Evolutionary conservation across 139 green algal genomes (phyloP), one percentile per base, ranked within the genome.

Genomic region (Chlorella sp.): DNA sequence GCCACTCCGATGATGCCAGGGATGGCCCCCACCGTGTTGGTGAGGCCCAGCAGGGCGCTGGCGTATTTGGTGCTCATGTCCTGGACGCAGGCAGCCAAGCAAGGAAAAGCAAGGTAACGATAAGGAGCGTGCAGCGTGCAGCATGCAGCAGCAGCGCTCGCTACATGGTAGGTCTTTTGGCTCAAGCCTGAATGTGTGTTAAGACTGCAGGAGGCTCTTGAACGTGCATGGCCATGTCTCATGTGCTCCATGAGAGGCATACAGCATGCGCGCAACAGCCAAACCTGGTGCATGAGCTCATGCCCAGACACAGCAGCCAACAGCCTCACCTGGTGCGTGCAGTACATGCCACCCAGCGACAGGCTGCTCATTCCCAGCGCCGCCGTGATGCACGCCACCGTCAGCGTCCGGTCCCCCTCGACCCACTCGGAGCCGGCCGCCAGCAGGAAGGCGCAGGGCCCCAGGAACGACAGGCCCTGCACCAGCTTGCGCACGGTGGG

Each of bases 281-380:
- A n/a, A n/a, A n/a, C n/a, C n/a, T n/a, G n/a, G n/a, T n/a, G n/a
- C n/a, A n/a, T n/a, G n/a, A n/a, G n/a, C n/a, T n/a, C n/a, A n/a
- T n/a, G n/a, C n/a, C n/a, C n/a, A n/a, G n/a, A n/a, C n/a, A n/a
- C n/a, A n/a, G n/a, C n/a, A n/a, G n/a, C n/a, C n/a, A n/a, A n/a
- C n/a, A n/a, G n/a, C n/a, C n/a, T n/a, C n/a, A n/a, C 65, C 78
- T 93, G 89, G 77, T 99, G 94, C 60, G 93, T 97, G 84, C 91
- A 98, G 88, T 97, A 98, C 62, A 98, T 86, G 0, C 94, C 61
- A 27, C 89, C 87, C 60, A 96, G 82, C 32, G 74, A 87, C 77
- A 94, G 93, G 74, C 72, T 87, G n/a, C 83, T 85, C 49, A 97
- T 73, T 5, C 91, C 92, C 49, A 97, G 80, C 6, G 88, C 88